These are phyloP conservation scores for Ceratocystis alfenasii DNA, from an alignment of 2,329 filamentous ascomycete species.

Conservation along the genomic window DNA sequence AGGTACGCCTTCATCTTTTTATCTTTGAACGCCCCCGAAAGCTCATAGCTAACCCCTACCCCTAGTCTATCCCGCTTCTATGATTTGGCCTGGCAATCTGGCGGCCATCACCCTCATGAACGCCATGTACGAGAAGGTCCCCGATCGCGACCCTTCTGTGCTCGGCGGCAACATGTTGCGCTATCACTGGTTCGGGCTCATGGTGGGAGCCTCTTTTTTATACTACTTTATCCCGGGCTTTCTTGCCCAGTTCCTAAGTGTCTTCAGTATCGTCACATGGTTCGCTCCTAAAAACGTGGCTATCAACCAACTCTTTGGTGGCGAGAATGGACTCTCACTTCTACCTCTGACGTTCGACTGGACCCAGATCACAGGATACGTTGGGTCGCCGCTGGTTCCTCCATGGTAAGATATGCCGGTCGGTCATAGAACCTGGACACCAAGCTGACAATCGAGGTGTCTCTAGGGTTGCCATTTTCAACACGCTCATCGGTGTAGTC, in stretches of 20 bases:
- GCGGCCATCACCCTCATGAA: constrained; percentile 57
- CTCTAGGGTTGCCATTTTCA: constrained; percentile 55
- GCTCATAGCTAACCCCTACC: not conserved
- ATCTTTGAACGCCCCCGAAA: not conserved
- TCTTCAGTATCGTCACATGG: constrained; percentile 63
- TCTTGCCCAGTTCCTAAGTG: constrained; percentile 55
- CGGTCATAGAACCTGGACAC: not conserved
- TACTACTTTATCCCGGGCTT: constrained; percentile 62
- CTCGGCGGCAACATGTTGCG: constrained; percentile 54
- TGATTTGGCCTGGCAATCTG: constrained; percentile 63
- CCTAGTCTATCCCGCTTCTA: constrained; percentile 50
- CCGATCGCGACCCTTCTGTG: constrained; percentile 38
- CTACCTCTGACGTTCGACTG: constrained; percentile 67
- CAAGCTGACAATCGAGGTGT: not conserved
- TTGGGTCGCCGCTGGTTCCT: constrained; percentile 55
- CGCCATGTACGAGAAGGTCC: constrained; percentile 55
- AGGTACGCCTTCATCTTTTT: constrained; percentile 30
- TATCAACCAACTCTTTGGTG: constrained; percentile 63
- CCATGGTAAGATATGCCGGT: constrained; percentile 43
- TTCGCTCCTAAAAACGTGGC: constrained; percentile 55
- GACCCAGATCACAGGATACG: constrained; percentile 58
- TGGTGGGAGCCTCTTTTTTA: constrained; percentile 45
- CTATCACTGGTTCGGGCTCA: constrained; percentile 50
- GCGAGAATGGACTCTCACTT: constrained; percentile 52
- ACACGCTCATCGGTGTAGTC: constrained; percentile 56